A percentile compares a stretch with the other conserved stretches of the same genome.
Evolutionary conservation across 371 early-diverging fungal species (phyloP).

Genomic region (Cladochytrium tenue): DNA sequence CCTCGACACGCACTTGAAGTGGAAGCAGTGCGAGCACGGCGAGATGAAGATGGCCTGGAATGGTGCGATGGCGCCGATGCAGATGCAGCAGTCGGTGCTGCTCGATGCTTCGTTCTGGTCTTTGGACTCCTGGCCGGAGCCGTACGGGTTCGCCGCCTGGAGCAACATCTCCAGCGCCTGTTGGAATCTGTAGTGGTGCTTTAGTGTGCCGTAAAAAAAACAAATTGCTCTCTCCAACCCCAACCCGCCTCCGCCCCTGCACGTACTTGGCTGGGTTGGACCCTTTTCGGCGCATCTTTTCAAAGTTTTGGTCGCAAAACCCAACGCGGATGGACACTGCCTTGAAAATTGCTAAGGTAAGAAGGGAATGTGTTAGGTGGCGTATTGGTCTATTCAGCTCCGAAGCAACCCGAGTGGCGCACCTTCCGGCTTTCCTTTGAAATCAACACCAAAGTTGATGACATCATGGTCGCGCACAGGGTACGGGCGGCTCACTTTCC

Average conservation of each 20-base stretch:
- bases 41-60: conserved; percentile 92
- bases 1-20: conserved; percentile 87
- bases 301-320: conserved; percentile 47
- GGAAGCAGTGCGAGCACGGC: conserved; percentile 91
- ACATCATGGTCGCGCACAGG: conserved; percentile 87
- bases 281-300: conserved; percentile 38
- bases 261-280: conserved; percentile 49
- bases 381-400: neutral
- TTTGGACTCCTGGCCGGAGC: conserved; percentile 23
- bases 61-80: conserved; percentile 82
- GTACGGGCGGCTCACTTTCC: conserved; percentile 78
- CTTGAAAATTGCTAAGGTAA: conserved; percentile 47
- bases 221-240: neutral
- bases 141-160: conserved; percentile 55
- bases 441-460: conserved; percentile 93
- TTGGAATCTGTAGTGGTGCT: conserved; percentile 33
- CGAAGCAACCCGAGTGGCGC: conserved; percentile 4
- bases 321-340: conserved; percentile 43
- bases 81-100: conserved; percentile 91
- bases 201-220: conserved; percentile 5
- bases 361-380: neutral
- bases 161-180: conserved; percentile 46
- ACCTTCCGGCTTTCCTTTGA: conserved; percentile 86
- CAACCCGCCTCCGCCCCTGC: neutral
- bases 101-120: conserved; percentile 20